These are phyloP conservation scores for Tolypocladium tropicale DNA, from an alignment of 2,329 filamentous ascomycete genomes.

Conservation along the genomic window DNA sequence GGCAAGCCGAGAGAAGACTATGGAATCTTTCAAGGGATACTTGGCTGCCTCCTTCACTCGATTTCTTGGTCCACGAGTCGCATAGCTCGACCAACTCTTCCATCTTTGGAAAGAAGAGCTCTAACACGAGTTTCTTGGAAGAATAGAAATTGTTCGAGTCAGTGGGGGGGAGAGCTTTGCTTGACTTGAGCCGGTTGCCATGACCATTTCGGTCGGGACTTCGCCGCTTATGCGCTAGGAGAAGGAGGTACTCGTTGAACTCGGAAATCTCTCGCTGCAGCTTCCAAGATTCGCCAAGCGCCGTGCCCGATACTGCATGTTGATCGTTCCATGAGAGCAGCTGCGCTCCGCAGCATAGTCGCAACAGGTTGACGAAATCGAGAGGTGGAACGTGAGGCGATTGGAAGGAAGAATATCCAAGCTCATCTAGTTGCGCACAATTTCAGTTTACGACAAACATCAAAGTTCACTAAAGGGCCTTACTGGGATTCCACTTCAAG, in stretches of 20 bases:
- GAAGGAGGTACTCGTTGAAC: slow-evolving; percentile 44
- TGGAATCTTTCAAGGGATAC: slow-evolving; percentile 43
- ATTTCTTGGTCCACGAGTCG: slow-evolving; percentile 33
- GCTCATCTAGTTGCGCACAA: slow-evolving; percentile 42
- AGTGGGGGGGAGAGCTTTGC: slow-evolving; percentile 9
- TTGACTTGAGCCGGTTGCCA: slow-evolving; percentile 2
- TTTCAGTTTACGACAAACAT: not conserved
- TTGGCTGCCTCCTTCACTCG: slow-evolving; percentile 35
- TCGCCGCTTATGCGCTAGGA: slow-evolving; percentile 27
- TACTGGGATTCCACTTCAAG: slow-evolving; percentile 73
- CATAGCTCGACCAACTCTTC: slow-evolving; percentile 37
- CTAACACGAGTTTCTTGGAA: slow-evolving; percentile 40
- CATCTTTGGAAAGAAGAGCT: slow-evolving; percentile 43
- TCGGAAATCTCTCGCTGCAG: slow-evolving; percentile 29
- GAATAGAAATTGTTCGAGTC: slow-evolving; percentile 25
- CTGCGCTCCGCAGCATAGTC: slow-evolving; percentile 51
- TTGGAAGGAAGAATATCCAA: slow-evolving; percentile 53
- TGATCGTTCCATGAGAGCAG: slow-evolving; percentile 18
- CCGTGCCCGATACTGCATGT: slow-evolving; percentile 32
- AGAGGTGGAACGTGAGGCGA: slow-evolving; percentile 52
- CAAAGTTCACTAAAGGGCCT: slow-evolving; percentile 12
- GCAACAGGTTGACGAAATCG: slow-evolving; percentile 60
- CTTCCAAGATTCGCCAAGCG: slow-evolving; percentile 38
- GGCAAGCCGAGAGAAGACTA: slow-evolving; percentile 38
- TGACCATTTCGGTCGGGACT: not conserved